phyloP scores from a whole-genome alignment of 345 rosid genomes.

The Eucalyptus virginea region DNA sequence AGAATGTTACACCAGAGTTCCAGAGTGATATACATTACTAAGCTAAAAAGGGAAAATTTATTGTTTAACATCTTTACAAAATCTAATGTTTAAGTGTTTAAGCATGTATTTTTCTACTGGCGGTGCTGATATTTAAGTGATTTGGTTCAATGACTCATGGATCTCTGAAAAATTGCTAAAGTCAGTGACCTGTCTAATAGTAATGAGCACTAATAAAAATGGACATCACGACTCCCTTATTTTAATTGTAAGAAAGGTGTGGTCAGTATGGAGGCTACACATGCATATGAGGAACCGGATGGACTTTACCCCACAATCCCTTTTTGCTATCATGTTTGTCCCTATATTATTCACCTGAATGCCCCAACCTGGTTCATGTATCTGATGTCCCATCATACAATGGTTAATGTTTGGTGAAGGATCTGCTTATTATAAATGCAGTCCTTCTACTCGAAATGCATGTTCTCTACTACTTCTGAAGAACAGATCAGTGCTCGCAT shows the following conservation, averaged over 20 bases:
- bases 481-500: not conserved
- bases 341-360: not conserved
- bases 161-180: not conserved
- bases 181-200: not conserved
- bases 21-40: not conserved
- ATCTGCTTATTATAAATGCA: not conserved
- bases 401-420: not conserved
- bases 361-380: not conserved
- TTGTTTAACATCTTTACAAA: not conserved
- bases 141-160: not conserved
- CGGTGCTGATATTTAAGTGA: not conserved
- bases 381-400: not conserved
- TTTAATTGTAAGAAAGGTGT: not conserved
- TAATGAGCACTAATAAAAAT: not conserved
- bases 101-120: not conserved
- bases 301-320: not conserved
- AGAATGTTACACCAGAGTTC: not conserved
- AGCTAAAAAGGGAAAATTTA: not conserved
- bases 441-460: not conserved
- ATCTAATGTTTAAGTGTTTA: not conserved
- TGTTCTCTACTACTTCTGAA: not conserved
- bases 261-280: not conserved
- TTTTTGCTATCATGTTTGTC: not conserved
- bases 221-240: not conserved
- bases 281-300: not conserved